Conservation (phyloP, 495 filamentous ascomycete genomes). For the Daldinia caldariorum region DNA sequence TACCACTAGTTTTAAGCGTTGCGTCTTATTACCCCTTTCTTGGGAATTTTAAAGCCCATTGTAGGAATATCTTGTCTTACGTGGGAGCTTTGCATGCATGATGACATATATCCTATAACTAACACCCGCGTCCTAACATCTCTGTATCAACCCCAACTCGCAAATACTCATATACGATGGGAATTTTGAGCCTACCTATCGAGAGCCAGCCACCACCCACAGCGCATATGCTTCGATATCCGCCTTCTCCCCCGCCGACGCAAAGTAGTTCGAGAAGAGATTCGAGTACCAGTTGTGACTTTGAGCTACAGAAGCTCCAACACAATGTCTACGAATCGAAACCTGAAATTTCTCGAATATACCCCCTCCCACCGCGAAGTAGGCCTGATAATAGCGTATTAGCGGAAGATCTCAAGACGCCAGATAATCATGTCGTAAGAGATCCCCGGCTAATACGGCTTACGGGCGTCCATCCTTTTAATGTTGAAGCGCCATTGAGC, state of each 20-base stretch:
- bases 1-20: slow-evolving; percentile 4
- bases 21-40: slow-evolving; percentile 15
- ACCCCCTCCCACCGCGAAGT: slow-evolving; percentile 78
- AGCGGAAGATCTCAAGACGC: slow-evolving; percentile 80
- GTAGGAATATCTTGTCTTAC: slow-evolving; percentile 23
- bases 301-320: slow-evolving; percentile 16
- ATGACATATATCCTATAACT: slow-evolving; percentile 25
- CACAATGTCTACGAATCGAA: slow-evolving; percentile 28
- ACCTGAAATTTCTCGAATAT: slow-evolving; percentile 33
- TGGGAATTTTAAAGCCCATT: not conserved
- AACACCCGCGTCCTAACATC: slow-evolving; percentile 15
- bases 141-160: slow-evolving; percentile 1
- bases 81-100: slow-evolving; percentile 25
- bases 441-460: slow-evolving; percentile 88
- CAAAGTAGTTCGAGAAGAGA: slow-evolving; percentile 39
- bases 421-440: slow-evolving; percentile 85
- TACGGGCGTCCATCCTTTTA: slow-evolving; percentile 93
- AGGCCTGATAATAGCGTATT: slow-evolving; percentile 70
- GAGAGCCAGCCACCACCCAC: slow-evolving; percentile 16
- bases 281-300: slow-evolving; percentile 25
- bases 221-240: slow-evolving; percentile 24
- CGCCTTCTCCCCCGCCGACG: slow-evolving; percentile 41
- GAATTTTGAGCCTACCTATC: slow-evolving; percentile 11
- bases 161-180: slow-evolving; percentile 28
- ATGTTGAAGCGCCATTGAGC: slow-evolving; percentile 87